Evolutionary conservation across 1,139 yeast genomes (phyloP).

Genomic region (Chernovozyma sophiae-reginae): DNA sequence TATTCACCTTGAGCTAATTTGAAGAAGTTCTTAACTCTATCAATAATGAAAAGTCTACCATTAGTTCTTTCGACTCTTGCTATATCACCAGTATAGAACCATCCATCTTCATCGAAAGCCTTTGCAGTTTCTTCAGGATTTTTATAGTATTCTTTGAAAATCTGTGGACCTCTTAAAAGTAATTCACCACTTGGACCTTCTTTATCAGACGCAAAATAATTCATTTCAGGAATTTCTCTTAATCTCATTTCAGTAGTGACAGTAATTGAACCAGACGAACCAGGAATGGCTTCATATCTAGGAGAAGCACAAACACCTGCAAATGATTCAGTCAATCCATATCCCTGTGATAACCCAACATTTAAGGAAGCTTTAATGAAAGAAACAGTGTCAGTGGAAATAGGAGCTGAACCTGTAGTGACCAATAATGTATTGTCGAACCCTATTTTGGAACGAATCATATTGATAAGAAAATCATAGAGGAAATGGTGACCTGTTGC

Average conservation of each 20-base stretch:
- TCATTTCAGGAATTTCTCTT: constrained; percentile 65
- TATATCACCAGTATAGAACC: constrained; percentile 78
- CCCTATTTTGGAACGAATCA: constrained; percentile 51
- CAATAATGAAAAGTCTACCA: constrained; percentile 61
- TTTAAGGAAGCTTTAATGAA: constrained; percentile 63
- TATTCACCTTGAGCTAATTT: constrained; percentile 81
- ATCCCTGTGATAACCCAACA: constrained; percentile 63
- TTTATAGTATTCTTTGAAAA: constrained; percentile 57
- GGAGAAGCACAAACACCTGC: constrained; percentile 54
- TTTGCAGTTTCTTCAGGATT: constrained; percentile 36
- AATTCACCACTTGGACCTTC: constrained; percentile 55
- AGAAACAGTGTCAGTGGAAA: constrained; percentile 53
- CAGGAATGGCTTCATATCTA: constrained; percentile 45
- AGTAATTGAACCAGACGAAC: constrained; percentile 62
- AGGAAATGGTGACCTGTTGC: constrained; percentile 25
- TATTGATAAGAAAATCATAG: constrained; percentile 24
- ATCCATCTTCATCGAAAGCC: constrained; percentile 36
- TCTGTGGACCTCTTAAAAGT: constrained; percentile 63
- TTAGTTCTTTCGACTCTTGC: constrained; percentile 47
- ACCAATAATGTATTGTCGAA: constrained; percentile 43
- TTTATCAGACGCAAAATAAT: constrained; percentile 43
- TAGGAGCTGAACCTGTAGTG: constrained; percentile 73
- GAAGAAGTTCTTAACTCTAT: constrained; percentile 77
- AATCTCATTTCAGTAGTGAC: constrained; percentile 54
- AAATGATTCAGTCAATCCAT: constrained; percentile 73